These are phyloP conservation scores for Podospora didyma DNA, from an alignment of 495 filamentous ascomycete genomes.

Conservation along the genomic window DNA sequence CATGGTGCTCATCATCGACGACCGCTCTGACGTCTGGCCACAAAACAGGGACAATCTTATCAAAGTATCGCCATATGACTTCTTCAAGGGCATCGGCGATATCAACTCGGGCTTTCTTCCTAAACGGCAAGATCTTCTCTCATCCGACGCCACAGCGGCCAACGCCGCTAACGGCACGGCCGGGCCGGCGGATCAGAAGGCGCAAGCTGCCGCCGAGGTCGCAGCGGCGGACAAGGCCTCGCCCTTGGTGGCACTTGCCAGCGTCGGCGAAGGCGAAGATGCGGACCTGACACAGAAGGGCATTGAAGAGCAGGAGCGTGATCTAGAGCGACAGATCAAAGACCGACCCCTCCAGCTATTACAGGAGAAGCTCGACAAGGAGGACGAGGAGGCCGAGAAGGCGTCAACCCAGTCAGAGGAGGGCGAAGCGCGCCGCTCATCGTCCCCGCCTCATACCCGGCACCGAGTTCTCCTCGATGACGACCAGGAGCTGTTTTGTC, in stretches of 20 bases:
- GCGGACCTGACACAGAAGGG: slow-evolving; percentile 68
- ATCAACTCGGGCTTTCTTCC: slow-evolving; percentile 98
- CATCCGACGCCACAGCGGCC: slow-evolving; percentile 20
- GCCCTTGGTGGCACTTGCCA: slow-evolving; percentile 69
- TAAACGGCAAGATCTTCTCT: slow-evolving; percentile 71
- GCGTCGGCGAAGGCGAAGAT: slow-evolving; percentile 72
- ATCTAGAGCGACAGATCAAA: slow-evolving; percentile 81
- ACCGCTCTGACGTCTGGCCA: slow-evolving; percentile 96
- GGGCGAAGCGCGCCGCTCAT: slow-evolving; percentile 24
- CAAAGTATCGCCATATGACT: slow-evolving; percentile 92
- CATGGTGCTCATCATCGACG: slow-evolving; percentile 99
- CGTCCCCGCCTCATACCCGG: slow-evolving; percentile 40
- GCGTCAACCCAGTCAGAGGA: slow-evolving; percentile 39
- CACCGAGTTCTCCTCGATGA: slow-evolving; percentile 84
- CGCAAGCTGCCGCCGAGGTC: background rate
- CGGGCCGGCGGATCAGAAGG: slow-evolving; percentile 14
- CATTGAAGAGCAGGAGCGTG: slow-evolving; percentile 75
- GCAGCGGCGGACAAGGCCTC: slow-evolving; percentile 37
- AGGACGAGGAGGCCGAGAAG: slow-evolving; percentile 63
- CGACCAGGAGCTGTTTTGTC: slow-evolving; percentile 70
- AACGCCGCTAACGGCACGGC: slow-evolving; percentile 9
- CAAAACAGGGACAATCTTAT: slow-evolving; percentile 89
- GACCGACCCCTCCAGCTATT: slow-evolving; percentile 82
- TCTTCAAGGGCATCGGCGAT: slow-evolving; percentile 96
- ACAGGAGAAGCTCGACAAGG: slow-evolving; percentile 82